Base-by-base conservation (phyloP, 345 rosid species). In the Hibiscus mutabilis region DNA sequence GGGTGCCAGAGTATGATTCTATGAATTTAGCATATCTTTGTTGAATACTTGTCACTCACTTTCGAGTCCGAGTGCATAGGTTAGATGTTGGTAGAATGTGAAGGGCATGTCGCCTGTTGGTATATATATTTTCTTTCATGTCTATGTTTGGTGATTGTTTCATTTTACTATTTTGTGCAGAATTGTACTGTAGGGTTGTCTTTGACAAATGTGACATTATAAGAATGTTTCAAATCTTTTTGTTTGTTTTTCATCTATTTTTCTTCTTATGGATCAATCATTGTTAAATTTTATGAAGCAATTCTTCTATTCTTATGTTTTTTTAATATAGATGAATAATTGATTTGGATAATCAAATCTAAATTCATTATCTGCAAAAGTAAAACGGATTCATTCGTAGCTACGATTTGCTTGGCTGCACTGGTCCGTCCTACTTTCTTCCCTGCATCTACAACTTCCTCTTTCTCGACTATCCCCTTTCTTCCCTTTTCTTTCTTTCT, bases 161-260 rank as follows among this genome's bases (percentile, higher is more conserved):
- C 52, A 24, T 27, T 49, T 73, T 22, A 56, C 31, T 3, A 10
- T 31, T 46, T 33, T 2, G 55, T 58, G 76, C 74, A 78, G 67
- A 70, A 72, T n/a, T 40, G 29, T 71, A 31, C 22, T 62, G 2
- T 60, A 72, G 70, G 73, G 25, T 46, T 46, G 59, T 60, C 72
- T 67, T 61, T 76, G 55, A 57, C 72, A 44, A 25, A 22, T 68
- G 72, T 71, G 64, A 58, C 52, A n/a, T 73, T 70, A 27, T 66
- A 49, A 57, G 15, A 13, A 14, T 44, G 51, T 24, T 25, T 25
- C 57, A 21, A 13, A 3, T 25, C 35, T 65, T 66, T 44, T 52
- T 18, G 3, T 7, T 18, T 6, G 2, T 52, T 16, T 15, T 51
- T 52, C 9, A 13, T 52, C 10, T 1, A 2, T 52, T 18, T 52